Evolutionary conservation across 1,284 basidiomycete genomes (phyloP), one percentile per base, ranked within the genome.

Genomic region (Sanghuangporus weigelae): DNA sequence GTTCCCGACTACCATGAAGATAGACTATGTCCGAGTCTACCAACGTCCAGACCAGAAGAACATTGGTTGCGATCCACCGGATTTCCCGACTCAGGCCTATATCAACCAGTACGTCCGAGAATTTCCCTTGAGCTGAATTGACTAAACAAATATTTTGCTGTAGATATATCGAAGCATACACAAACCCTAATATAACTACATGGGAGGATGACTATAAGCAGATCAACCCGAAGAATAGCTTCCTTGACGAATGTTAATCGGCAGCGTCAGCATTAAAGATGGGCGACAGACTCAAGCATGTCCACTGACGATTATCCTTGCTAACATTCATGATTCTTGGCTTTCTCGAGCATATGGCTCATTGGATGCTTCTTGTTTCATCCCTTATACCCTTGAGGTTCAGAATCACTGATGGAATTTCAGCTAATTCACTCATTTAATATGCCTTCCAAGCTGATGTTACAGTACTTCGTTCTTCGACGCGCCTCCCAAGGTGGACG

Each of bases 11-110:
- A 80, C 77, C 7, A 89, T 95, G 89, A 76, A 78, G 31, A 77
- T 96, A 60, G 93, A 97, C 71, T 96, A 87, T 75, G 83, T 96
- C 50, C 83, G 94, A 7, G 87, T 96, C 2, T 95, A 94, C 72
- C 92, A 93, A 70, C 81, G 84, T 12, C 80, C 83, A 65, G 74
- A 84, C 60, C 72, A 80, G 8, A 82, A 87, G 60, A 92, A 91
- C 71, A 79, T 93, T 42, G 92, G 93, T 1, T 96, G 95, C 71
- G 90, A 95, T 71, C 94, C 94, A 1, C 73, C 77, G 23, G 82
- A 84, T 58, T 89, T 86, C 74, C 95, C 94, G 0, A 96, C 95
- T 0, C 74, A 79, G 56, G 78, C 80, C 21, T 93, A 93, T 71
- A 93, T 93, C 70, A 77, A 88, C 38, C 73, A 84, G 87, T 89